Evolutionary conservation across 768 basidiomycete species (phyloP).

Genomic region (Serpula lacrymans): DNA sequence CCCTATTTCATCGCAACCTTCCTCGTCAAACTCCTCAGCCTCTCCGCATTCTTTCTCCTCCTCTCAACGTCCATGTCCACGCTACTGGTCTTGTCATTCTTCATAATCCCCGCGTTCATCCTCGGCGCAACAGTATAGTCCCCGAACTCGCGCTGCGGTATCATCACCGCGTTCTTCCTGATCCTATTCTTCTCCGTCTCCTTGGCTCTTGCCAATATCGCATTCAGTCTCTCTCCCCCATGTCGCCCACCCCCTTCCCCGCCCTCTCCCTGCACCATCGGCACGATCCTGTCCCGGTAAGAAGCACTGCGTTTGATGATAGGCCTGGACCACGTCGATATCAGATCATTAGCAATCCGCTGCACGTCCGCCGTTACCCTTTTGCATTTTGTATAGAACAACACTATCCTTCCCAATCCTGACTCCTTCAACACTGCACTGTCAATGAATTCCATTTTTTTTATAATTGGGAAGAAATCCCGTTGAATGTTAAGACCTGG

Average conservation of each 20-base stretch:
- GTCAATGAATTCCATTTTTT: conserved; percentile 92
- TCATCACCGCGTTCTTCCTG: conserved; percentile 77
- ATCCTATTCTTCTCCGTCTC: conserved; percentile 67
- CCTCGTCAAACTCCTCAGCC: conserved; percentile 60
- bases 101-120: conserved; percentile 47
- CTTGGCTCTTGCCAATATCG: conserved; percentile 65
- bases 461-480: conserved; percentile 79
- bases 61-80: conserved; percentile 75
- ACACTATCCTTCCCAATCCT: conserved; percentile 79
- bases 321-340: conserved; percentile 84
- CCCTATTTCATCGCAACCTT: conserved; percentile 39
- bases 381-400: conserved; percentile 96
- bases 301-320: conserved; percentile 88
- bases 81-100: conserved; percentile 49
- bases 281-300: conserved; percentile 72
- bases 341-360: conserved; percentile 81
- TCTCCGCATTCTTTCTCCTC: conserved; percentile 70
- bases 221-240: conserved; percentile 54
- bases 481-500: conserved; percentile 96
- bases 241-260: conserved; percentile 33
- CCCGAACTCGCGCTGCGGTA: conserved; percentile 72
- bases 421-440: conserved; percentile 87
- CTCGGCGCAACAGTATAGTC: conserved; percentile 80
- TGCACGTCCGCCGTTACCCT: conserved; percentile 79
- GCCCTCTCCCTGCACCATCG: conserved; percentile 45